phyloP scores from a whole-genome alignment of 345 rosid genomes.

The Eucalyptus leucophloia region DNA sequence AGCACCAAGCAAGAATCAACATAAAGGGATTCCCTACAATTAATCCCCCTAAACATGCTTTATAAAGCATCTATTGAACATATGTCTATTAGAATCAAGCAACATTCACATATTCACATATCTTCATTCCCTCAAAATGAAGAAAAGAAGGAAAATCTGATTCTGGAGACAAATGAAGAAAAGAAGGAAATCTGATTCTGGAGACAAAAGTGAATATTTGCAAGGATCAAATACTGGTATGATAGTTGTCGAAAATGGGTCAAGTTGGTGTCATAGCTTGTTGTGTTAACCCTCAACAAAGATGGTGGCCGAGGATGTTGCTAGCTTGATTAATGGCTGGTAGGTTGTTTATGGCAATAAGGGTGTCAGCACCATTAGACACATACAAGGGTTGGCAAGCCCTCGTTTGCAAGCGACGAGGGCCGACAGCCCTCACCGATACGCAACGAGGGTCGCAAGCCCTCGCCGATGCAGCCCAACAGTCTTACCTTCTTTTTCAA shows the following conservation, averaged over 20 bases:
- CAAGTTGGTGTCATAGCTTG: no score
- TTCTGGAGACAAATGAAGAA: not conserved
- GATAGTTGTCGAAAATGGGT: no score
- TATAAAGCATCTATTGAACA: not conserved
- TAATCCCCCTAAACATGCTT: not conserved
- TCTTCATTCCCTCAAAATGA: not conserved
- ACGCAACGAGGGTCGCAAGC: not conserved
- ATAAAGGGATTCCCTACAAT: not conserved
- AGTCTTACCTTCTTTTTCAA: not conserved
- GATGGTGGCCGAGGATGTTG: no score
- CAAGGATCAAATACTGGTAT: no score
- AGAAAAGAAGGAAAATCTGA: no score
- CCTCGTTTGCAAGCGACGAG: not conserved
- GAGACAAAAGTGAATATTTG: not conserved
- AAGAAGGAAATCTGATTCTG: not conserved
- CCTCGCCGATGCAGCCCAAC: not conserved
- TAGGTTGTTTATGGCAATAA: no score
- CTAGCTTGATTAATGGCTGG: no score
- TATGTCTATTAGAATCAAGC: not conserved
- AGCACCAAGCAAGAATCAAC: not conserved
- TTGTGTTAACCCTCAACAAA: no score
- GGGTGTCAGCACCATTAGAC: no score
- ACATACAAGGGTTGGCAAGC: no score
- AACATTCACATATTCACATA: not conserved
- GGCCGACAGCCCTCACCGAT: not conserved